A percentile compares a stretch with the other conserved stretches of the same genome.
phyloP scores from a whole-genome alignment of 345 rosid species.

The Eucalyptus pauciflora region DNA sequence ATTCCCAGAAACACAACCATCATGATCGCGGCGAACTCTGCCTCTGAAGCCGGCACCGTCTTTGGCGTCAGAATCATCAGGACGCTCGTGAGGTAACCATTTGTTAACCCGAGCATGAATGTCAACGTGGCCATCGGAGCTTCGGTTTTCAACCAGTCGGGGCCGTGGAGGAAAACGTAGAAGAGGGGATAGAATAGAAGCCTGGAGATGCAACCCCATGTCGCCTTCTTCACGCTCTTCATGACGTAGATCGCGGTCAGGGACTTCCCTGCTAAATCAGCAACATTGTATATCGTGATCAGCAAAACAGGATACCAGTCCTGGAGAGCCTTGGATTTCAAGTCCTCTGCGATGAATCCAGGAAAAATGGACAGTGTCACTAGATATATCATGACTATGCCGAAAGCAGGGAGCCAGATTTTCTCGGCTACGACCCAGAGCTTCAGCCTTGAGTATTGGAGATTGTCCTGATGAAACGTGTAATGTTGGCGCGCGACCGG shows the following conservation, averaged over 20 bases:
- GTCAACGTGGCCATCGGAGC: constrained; percentile 51
- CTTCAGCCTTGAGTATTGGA: constrained; percentile 12
- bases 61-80: constrained; percentile 79
- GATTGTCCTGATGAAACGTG: constrained; percentile 6
- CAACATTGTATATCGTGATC: constrained; percentile 59
- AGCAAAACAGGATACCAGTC: constrained; percentile 85
- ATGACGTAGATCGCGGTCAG: constrained; percentile 48
- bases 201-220: constrained; percentile 59
- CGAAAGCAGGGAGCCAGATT: constrained; percentile 45
- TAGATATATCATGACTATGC: constrained; percentile 43
- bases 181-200: constrained; percentile 69
- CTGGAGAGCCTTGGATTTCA: constrained; percentile 36
- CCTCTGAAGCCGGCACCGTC: constrained; percentile 52
- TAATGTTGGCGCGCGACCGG: constrained; percentile 57
- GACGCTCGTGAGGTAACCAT: constrained; percentile 82
- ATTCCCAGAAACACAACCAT: constrained; percentile 67
- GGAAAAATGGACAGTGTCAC: constrained; percentile 86
- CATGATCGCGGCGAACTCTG: constrained; percentile 70
- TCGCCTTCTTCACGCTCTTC: constrained; percentile 39
- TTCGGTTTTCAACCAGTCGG: constrained; percentile 72
- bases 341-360: constrained; percentile 63
- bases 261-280: constrained; percentile 77
- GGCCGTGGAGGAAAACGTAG: constrained; percentile 68
- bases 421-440: constrained; percentile 43
- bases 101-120: constrained; percentile 63